A percentile compares a stretch with the other conserved stretches of the same genome.
Conservation (phyloP, 768 basidiomycete genomes). For the Candolleomyces eurysporus region DNA sequence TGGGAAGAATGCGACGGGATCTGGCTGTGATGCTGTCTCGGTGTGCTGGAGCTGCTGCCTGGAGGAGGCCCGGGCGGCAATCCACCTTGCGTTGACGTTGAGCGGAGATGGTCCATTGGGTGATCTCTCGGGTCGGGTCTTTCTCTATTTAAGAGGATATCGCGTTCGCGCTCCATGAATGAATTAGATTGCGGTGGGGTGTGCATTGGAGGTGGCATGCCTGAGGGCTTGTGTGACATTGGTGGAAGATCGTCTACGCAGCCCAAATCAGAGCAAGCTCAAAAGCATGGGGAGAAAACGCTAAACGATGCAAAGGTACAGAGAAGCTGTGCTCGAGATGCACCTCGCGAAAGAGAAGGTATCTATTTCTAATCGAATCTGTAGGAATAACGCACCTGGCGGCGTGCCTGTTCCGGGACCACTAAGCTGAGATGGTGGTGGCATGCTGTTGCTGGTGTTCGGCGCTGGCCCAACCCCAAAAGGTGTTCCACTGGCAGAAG, state of each 20-base stretch:
- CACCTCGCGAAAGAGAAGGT: no score
- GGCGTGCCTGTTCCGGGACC: not conserved
- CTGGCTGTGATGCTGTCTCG: not conserved
- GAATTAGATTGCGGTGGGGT: not conserved
- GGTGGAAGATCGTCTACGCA: not conserved
- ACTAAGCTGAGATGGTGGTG: slow-evolving; percentile 1
- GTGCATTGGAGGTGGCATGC: slow-evolving; percentile 3
- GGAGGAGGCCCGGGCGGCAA: not conserved
- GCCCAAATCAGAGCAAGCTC: not conserved
- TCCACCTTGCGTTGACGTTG: not conserved
- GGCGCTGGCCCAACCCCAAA: not conserved
- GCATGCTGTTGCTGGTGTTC: slow-evolving; percentile 1
- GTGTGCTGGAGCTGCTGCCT: not conserved
- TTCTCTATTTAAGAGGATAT: not conserved
- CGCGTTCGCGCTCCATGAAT: slow-evolving; percentile 3
- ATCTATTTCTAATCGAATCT: no score
- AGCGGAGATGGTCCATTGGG: slow-evolving; percentile 1
- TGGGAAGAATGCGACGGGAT: not conserved
- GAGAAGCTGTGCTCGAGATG: no score
- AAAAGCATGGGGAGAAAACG: not conserved
- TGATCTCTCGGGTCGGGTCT: not conserved
- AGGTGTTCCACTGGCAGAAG: not conserved
- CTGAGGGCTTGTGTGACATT: not conserved
- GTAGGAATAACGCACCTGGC: not conserved
- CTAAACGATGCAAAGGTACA: no score